phyloP scores from a whole-genome alignment of 495 filamentous ascomycete genomes.

The Tirmania nivea region DNA sequence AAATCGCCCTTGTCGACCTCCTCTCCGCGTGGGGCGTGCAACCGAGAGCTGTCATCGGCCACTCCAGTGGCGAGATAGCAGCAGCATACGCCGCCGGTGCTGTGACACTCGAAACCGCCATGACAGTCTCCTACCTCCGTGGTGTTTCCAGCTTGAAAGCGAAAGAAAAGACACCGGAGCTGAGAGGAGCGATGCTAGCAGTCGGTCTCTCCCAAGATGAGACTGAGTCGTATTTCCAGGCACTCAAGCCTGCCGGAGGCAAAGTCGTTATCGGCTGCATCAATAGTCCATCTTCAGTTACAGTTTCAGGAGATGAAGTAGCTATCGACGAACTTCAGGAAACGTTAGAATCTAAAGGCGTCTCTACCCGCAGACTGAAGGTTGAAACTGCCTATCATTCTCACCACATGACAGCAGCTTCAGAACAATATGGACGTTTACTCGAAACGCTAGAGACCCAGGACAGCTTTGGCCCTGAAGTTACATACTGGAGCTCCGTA shows the following conservation, averaged over 20 bases:
- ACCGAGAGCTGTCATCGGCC: slow-evolving; percentile 35
- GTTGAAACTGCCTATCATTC: slow-evolving; percentile 42
- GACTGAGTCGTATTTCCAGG: neutral
- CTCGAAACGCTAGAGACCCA: neutral
- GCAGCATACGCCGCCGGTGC: slow-evolving; percentile 32
- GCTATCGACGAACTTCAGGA: slow-evolving; percentile 14
- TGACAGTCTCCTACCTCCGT: slow-evolving; percentile 31
- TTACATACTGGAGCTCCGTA: neutral
- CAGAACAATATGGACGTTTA: slow-evolving; percentile 21
- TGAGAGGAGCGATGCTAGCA: neutral
- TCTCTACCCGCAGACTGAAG: slow-evolving; percentile 25
- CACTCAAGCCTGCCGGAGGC: slow-evolving; percentile 1
- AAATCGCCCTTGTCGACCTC: slow-evolving; percentile 34
- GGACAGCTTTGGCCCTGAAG: neutral
- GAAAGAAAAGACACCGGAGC: too few species aligned
- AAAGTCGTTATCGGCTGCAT: slow-evolving; percentile 23
- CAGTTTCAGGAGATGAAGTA: slow-evolving; percentile 26
- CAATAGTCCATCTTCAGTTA: slow-evolving; percentile 28
- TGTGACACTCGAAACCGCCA: slow-evolving; percentile 24
- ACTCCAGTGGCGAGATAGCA: slow-evolving; percentile 45
- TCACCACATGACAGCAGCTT: slow-evolving; percentile 30
- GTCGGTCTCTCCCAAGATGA: neutral
- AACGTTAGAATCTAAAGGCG: slow-evolving; percentile 16
- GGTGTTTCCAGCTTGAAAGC: slow-evolving; percentile 12
- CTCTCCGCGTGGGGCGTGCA: slow-evolving; percentile 32